phyloP scores from a whole-genome alignment of 192 early-diverging fungal species.

The Rhizophlyctis rosea region DNA sequence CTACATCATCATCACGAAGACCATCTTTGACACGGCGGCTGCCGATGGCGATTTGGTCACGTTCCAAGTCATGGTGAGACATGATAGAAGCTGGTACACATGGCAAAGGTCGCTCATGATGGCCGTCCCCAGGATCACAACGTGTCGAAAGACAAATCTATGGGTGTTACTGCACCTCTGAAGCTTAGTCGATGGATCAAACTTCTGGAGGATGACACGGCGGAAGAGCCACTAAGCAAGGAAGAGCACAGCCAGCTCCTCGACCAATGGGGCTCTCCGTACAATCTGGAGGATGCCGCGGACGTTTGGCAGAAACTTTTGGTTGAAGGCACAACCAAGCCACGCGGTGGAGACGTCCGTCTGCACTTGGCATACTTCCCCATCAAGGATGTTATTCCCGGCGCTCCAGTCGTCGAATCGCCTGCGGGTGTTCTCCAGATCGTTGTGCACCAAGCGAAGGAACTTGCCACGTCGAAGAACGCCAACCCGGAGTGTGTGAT shows the following conservation, averaged over 20 bases:
- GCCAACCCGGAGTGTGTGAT: slow-evolving; percentile 52
- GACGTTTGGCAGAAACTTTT: slow-evolving; percentile 38
- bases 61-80: slow-evolving; percentile 79
- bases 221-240: slow-evolving; percentile 14
- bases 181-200: slow-evolving; percentile 41
- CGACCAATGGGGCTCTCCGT: slow-evolving; percentile 49
- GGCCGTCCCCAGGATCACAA: slow-evolving; percentile 82
- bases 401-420: slow-evolving; percentile 1
- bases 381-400: slow-evolving; percentile 11
- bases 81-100: too few species aligned
- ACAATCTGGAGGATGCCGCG: slow-evolving; percentile 19
- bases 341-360: slow-evolving; percentile 28
- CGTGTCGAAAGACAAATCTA: slow-evolving; percentile 64
- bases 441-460: slow-evolving; percentile 43
- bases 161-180: slow-evolving; percentile 54
- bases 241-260: slow-evolving; percentile 38
- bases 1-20: slow-evolving; percentile 70
- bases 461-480: slow-evolving; percentile 27
- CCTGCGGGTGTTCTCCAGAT: slow-evolving; percentile 38
- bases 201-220: slow-evolving; percentile 30
- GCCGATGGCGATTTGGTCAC: slow-evolving; percentile 63
- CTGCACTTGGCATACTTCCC: slow-evolving; percentile 39
- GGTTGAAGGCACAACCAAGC: slow-evolving; percentile 12
- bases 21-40: slow-evolving; percentile 22
- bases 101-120: too few species aligned